Percentiles rank a stretch among this genome's conserved stretches.
Conservation (phyloP, 345 rosid species). For the Hibiscus trionum region DNA sequence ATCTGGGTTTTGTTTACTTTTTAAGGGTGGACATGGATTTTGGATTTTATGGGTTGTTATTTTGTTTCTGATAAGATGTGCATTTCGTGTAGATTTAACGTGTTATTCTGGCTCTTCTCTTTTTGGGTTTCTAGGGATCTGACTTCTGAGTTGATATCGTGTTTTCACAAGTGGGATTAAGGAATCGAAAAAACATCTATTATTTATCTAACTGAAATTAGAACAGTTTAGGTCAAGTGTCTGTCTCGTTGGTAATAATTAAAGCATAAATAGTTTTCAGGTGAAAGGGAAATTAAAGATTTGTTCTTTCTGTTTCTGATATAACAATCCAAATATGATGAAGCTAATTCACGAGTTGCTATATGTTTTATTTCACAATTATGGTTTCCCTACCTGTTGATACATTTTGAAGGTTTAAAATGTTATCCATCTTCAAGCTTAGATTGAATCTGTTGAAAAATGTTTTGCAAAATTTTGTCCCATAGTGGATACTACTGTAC, state of each 20-base stretch:
- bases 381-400: no score
- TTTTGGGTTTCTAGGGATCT: not conserved
- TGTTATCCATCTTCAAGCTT: not conserved
- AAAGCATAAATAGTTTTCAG: not conserved
- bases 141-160: not conserved
- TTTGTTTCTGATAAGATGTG: not conserved
- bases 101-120: not conserved
- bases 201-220: not conserved
- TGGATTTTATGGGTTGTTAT: not conserved
- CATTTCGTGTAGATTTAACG: slow-evolving; percentile 1
- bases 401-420: not conserved
- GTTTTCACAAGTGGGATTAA: not conserved
- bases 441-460: not conserved
- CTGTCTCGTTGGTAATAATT: not conserved
- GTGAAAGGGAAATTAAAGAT: not conserved
- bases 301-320: not conserved
- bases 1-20: slow-evolving; percentile 5
- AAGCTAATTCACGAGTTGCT: not conserved
- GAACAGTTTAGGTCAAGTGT: not conserved
- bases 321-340: not conserved
- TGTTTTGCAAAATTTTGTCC: not conserved
- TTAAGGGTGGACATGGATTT: not conserved
- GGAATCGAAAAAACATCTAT: not conserved
- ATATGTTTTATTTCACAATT: not conserved
- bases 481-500: no score